A percentile compares a stretch with the other conserved stretches of the same genome.
Evolutionary conservation across 2,329 filamentous ascomycete genomes (phyloP).

Genomic region (Talaromyces verruculosus): DNA sequence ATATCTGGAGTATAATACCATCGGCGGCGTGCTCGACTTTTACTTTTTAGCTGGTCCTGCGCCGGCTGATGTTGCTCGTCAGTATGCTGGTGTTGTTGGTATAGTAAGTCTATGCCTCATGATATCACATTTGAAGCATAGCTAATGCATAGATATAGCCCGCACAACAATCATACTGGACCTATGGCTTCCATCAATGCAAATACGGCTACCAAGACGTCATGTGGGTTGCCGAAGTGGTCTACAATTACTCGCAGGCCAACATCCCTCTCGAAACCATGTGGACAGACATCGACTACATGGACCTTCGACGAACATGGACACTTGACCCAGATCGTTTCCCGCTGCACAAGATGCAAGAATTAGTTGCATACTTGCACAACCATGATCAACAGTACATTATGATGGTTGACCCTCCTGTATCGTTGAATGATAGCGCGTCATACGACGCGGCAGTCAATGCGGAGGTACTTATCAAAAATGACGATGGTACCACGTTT

Average conservation of each 20-base stretch:
- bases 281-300: conserved; percentile 50
- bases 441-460: conserved; percentile 63
- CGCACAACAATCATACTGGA: conserved; percentile 78
- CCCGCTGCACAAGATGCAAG: conserved; percentile 54
- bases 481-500: conserved; percentile 56
- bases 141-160: too few relatives aligned
- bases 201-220: conserved; percentile 61
- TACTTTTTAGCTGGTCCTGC: conserved; percentile 64
- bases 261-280: conserved; percentile 47
- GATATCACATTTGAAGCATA: too few relatives aligned
- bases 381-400: conserved; percentile 67
- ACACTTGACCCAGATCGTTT: conserved; percentile 42
- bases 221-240: conserved; percentile 45
- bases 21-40: conserved; percentile 76
- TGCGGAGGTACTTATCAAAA: conserved; percentile 54
- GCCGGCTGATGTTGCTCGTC: conserved; percentile 58
- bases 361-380: conserved; percentile 67
- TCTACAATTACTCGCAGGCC: conserved; percentile 45
- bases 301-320: conserved; percentile 40
- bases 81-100: conserved; percentile 60
- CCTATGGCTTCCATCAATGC: conserved; percentile 67
- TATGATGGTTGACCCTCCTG: conserved; percentile 69
- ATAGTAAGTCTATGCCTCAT: too few relatives aligned
- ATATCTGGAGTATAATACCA: conserved; percentile 75
- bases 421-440: conserved; percentile 30